These are phyloP conservation scores for Ajuga reptans DNA, from an alignment of 305 asterid genomes.

Conservation along the genomic window DNA sequence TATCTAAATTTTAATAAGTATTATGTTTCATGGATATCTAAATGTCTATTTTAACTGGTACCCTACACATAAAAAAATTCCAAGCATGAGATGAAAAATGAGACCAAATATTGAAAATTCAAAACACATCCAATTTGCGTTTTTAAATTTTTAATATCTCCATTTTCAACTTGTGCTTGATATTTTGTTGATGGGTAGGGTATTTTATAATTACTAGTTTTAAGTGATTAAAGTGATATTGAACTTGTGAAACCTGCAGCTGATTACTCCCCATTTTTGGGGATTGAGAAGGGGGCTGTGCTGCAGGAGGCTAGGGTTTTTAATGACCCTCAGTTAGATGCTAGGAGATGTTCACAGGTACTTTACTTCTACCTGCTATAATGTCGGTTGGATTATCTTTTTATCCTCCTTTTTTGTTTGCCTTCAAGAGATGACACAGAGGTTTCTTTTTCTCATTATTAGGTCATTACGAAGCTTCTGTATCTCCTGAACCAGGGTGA, in stretches of 20 bases:
- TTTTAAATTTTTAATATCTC: no score
- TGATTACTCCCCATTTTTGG: conserved; percentile 76
- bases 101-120: no score
- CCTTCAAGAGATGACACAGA: conserved; percentile 11
- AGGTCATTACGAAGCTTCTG: conserved; percentile 96
- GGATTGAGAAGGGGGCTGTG: conserved; percentile 95
- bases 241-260: conserved; percentile 30
- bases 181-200: no score
- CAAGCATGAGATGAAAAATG: no score
- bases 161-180: no score
- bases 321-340: conserved; percentile 87
- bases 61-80: no score
- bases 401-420: neutral
- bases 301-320: conserved; percentile 93
- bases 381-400: neutral
- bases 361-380: neutral
- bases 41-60: no score
- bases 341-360: conserved; percentile 88
- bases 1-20: no score
- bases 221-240: conserved; percentile 10
- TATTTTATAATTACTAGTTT: neutral
- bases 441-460: conserved; percentile 16
- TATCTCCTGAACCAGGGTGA: conserved; percentile 98
- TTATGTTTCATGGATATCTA: no score
- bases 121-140: no score